Evolutionary conservation across 2,329 filamentous ascomycete species (phyloP).

Genomic region (Diplodia intermedia): DNA sequence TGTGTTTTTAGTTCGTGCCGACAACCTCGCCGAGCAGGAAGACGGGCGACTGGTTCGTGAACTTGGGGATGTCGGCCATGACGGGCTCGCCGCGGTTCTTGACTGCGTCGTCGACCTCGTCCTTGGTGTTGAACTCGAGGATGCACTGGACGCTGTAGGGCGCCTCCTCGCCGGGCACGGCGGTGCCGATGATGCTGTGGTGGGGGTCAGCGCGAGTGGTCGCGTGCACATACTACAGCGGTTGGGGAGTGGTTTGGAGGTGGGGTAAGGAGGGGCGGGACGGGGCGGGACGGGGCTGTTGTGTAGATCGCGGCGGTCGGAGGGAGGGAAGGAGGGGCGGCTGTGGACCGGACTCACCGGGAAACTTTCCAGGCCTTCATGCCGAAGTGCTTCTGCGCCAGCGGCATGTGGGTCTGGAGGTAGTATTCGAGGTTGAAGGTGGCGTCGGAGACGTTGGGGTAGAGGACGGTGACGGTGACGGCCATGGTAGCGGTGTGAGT

Average conservation of each 20-base stretch:
- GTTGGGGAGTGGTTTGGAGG: conserved; percentile 11
- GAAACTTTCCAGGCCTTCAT: conserved; percentile 39
- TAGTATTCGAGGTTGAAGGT: conserved; percentile 52
- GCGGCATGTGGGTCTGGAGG: conserved; percentile 48
- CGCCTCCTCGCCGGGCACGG: conserved; percentile 36
- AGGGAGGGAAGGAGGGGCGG: no score
- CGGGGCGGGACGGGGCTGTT: no score
- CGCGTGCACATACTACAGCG: no score
- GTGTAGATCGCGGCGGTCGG: no score
- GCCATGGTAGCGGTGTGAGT: conserved; percentile 29
- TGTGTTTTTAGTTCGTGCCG: conserved; percentile 20
- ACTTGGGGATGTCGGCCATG: conserved; percentile 46
- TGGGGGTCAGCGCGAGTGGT: no score
- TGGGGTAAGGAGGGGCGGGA: background rate
- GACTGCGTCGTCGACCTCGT: conserved; percentile 41
- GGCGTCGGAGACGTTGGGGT: conserved; percentile 37
- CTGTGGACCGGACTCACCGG: background rate
- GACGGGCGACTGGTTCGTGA: conserved; percentile 45
- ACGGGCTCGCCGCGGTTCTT: conserved; percentile 38
- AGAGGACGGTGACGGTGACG: conserved; percentile 38
- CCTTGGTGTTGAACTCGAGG: conserved; percentile 42
- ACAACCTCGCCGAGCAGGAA: conserved; percentile 39
- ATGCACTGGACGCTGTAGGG: conserved; percentile 45
- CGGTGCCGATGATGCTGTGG: conserved; percentile 36
- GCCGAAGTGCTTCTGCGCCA: conserved; percentile 44